Evolutionary conservation across 805 yeast species (phyloP).

Genomic region (Wickerhamiella hasegawae): DNA sequence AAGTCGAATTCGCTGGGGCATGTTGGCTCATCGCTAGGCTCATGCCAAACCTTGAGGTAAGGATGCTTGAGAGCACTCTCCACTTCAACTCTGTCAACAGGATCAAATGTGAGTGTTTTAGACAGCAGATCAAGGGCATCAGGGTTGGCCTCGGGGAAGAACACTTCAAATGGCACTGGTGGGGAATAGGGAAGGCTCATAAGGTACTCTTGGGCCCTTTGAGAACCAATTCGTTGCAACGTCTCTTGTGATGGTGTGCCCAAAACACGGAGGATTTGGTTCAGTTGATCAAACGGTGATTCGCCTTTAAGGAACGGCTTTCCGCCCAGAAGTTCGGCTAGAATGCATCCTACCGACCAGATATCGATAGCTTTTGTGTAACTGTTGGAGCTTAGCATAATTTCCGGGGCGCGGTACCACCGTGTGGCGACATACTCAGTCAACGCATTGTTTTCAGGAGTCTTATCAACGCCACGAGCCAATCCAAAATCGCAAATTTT

Average conservation of each 20-base stretch:
- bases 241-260: slow-evolving; percentile 80
- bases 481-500: slow-evolving; percentile 91
- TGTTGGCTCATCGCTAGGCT: slow-evolving; percentile 84
- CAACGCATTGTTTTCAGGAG: slow-evolving; percentile 37
- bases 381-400: slow-evolving; percentile 85
- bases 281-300: slow-evolving; percentile 82
- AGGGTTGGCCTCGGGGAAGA: slow-evolving; percentile 41
- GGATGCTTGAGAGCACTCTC: slow-evolving; percentile 77
- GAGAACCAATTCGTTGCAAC: slow-evolving; percentile 47
- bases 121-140: slow-evolving; percentile 51
- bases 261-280: slow-evolving; percentile 65
- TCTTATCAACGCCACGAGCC: slow-evolving; percentile 45
- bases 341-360: slow-evolving; percentile 93
- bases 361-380: slow-evolving; percentile 91
- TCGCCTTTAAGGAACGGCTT: slow-evolving; percentile 86
- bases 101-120: slow-evolving; percentile 68
- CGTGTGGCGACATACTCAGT: slow-evolving; percentile 96
- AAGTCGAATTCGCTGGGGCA: slow-evolving; percentile 79
- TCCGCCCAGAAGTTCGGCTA: slow-evolving; percentile 79
- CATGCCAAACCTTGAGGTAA: slow-evolving; percentile 76
- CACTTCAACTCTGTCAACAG: slow-evolving; percentile 67
- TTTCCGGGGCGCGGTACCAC: slow-evolving; percentile 97
- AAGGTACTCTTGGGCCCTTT: slow-evolving; percentile 79
- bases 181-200: slow-evolving; percentile 58
- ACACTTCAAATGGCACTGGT: slow-evolving; percentile 37